Percentiles rank a stretch among this genome's conserved stretches.
Evolutionary conservation across 495 filamentous ascomycete genomes (phyloP).

Genomic region (Aspergillus sparsus): DNA sequence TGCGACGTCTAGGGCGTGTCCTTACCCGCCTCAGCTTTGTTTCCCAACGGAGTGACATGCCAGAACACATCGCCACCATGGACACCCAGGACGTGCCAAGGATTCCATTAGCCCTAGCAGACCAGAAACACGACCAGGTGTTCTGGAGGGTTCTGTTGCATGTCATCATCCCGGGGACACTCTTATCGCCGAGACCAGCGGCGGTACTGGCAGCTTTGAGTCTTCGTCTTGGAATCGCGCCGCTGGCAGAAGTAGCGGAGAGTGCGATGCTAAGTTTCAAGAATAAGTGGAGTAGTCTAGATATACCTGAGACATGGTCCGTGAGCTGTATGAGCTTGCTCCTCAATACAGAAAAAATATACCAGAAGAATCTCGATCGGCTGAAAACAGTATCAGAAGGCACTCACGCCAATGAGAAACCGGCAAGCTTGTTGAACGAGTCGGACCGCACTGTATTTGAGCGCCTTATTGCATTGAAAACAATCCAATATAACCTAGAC

Average conservation of each 20-base stretch:
- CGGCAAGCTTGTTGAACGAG: constrained; percentile 24
- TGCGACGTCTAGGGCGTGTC: constrained; percentile 42
- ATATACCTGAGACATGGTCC: constrained; percentile 50
- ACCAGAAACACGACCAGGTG: constrained; percentile 26
- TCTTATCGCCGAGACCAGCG: constrained; percentile 40
- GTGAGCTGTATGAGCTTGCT: constrained; percentile 42
- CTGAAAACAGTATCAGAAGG: background rate
- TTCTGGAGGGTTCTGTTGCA: constrained; percentile 51
- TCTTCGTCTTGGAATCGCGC: constrained; percentile 43
- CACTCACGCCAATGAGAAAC: constrained; percentile 8
- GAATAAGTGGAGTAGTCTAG: constrained; percentile 43
- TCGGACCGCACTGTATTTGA: constrained; percentile 40
- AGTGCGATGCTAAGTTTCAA: constrained; percentile 38
- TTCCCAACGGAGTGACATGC: constrained; percentile 36
- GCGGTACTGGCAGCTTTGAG: constrained; percentile 47
- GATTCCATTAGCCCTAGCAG: constrained; percentile 42
- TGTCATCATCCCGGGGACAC: constrained; percentile 44
- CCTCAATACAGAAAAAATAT: constrained; percentile 43
- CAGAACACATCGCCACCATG: constrained; percentile 36
- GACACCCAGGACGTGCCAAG: constrained; percentile 28
- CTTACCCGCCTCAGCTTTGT: constrained; percentile 46
- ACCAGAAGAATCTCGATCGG: constrained; percentile 16
- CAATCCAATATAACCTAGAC: constrained; percentile 46
- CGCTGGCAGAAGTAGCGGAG: constrained; percentile 37
- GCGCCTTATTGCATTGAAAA: constrained; percentile 47